Percentiles rank a stretch among this genome's conserved stretches.
Conservation (phyloP, 2,329 filamentous ascomycete genomes). For the Alternaria tenuissima region DNA sequence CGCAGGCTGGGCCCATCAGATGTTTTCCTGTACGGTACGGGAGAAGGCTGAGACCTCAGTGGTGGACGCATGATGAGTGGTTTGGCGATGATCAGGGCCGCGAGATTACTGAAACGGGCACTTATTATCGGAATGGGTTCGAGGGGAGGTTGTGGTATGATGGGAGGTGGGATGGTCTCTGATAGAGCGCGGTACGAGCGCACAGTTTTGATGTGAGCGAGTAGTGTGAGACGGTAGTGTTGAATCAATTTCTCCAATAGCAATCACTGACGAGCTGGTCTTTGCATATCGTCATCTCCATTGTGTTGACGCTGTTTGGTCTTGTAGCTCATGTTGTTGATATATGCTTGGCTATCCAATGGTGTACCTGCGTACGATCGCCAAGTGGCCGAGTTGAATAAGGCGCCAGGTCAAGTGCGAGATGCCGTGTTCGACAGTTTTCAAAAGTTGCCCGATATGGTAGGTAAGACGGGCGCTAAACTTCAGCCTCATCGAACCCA, state of each 20-base stretch:
- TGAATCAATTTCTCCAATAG: not conserved
- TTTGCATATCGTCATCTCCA: not conserved
- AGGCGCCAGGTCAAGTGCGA: not conserved
- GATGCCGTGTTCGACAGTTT: not conserved
- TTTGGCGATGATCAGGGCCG: not conserved
- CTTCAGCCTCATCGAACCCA: not conserved
- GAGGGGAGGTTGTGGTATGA: not conserved
- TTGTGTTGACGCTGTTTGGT: not conserved
- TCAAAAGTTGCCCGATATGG: not conserved
- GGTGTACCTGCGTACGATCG: not conserved
- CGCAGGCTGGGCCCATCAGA: not conserved
- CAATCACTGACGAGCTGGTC: fast-evolving
- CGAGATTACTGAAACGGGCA: not conserved
- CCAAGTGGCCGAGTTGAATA: not conserved
- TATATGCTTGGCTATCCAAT: not conserved
- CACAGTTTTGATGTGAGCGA: not conserved
- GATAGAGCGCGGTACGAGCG: not conserved
- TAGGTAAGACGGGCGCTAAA: not conserved
- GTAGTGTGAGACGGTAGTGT: not conserved
- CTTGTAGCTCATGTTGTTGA: not conserved
- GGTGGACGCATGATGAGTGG: not conserved
- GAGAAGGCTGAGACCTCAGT: not conserved
- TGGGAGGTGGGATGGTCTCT: not conserved
- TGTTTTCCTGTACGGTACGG: not conserved
- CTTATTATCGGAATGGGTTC: not conserved